A percentile compares a stretch with the other conserved stretches of the same genome.
phyloP scores from a whole-genome alignment of 2,329 filamentous ascomycete species.

The Annulohypoxylon truncatum region DNA sequence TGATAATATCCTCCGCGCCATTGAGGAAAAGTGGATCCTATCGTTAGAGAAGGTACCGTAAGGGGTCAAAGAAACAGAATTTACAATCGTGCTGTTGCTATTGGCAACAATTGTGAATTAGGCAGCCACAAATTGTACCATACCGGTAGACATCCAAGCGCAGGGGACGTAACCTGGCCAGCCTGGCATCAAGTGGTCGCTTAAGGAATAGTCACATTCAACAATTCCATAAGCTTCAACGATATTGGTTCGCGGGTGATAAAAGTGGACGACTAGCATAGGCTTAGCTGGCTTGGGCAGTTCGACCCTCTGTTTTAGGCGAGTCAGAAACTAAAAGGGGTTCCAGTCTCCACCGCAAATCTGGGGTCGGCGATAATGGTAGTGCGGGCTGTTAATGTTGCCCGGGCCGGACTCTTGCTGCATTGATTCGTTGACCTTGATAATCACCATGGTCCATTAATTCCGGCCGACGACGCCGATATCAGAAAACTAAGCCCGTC shows the following conservation, averaged over 20 bases:
- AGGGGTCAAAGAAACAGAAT: conserved; percentile 49
- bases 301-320: conserved; percentile 53
- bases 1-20: too few species aligned
- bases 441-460: conserved; percentile 58
- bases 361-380: conserved; percentile 61
- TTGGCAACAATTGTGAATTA: conserved; percentile 38
- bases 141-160: too few species aligned
- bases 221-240: conserved; percentile 38
- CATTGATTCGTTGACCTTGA: conserved; percentile 61
- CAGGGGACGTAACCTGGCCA: too few species aligned
- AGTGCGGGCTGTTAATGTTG: conserved; percentile 58
- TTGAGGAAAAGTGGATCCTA: conserved; percentile 48
- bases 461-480: conserved; percentile 57
- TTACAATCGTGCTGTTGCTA: conserved; percentile 19
- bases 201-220: conserved; percentile 52
- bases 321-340: conserved; percentile 56
- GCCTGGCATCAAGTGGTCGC: conserved; percentile 49
- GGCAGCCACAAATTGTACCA: conserved; percentile 33
- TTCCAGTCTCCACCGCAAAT: conserved; percentile 59
- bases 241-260: conserved; percentile 48
- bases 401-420: conserved; percentile 50
- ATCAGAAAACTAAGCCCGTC: conserved; percentile 49
- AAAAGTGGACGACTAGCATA: conserved; percentile 56
- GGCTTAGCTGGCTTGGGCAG: too few species aligned
- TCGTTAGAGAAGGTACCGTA: conserved; percentile 55